Evolutionary conservation across 108 stramenopile genomes (phyloP), one percentile per base, ranked within the genome.

Genomic region (Skeletonema menzelii): DNA sequence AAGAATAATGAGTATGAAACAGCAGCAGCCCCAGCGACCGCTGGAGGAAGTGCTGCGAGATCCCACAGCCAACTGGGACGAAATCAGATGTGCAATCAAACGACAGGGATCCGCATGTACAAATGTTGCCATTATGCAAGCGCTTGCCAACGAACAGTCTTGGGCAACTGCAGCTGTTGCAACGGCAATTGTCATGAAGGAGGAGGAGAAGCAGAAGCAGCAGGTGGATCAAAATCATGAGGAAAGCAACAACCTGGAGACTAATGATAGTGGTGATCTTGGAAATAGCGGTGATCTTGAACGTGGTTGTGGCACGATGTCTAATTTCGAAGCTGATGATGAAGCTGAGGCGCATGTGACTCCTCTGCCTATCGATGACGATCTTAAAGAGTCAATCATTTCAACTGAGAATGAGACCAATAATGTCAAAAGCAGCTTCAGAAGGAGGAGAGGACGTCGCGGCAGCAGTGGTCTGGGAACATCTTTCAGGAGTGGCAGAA

Each of bases 11-110:
- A n/a, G n/a, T n/a, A 53, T 53, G 49, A 53, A 53, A 7, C 6
- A 22, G 22, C 49, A 53, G 49, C 49, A 53, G 49, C 40, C 40
- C 14, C 40, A 11, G 19, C 71, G 63, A 40, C 56, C 46, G 31
- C 72, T 73, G 44, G 72, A 73, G 17, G 55, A 73, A 24, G 65
- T 73, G 12, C 22, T 73, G 15, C 22, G 44, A 35, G 72, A 73
- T 46, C 72, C 72, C 0, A 44, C 56, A 24, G 55, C 72, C 34
- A 59, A 65, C n/a, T 73, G 72, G 72, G 2, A 13, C 20, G 72
- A 73, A 49, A 73, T 73, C n/a, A 37, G 72, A 34, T 63, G 3
- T 14, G 63, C 63, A 24, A 40, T 73, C 61, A 73, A 59, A 55
- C 64, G 62, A 3, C 56, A 56, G 7, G 27, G 72, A 30, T 24